Conservation (phyloP, 225 moss, liverwort and hornwort genomes). For the Physcomitrium patens region DNA sequence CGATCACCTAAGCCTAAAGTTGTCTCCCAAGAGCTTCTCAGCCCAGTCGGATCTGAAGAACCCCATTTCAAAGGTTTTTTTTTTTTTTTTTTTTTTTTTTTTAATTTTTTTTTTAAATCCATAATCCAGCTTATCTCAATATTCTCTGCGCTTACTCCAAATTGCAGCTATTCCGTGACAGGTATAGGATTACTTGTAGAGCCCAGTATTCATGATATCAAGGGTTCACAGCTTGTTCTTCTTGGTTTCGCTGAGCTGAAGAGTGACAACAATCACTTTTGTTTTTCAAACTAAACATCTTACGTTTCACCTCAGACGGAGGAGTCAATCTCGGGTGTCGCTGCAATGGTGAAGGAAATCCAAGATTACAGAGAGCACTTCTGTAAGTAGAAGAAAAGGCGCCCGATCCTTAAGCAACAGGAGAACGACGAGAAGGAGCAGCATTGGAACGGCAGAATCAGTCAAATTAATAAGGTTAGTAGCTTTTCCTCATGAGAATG, state of each 20-base stretch:
- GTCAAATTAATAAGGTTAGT: conserved; percentile 57
- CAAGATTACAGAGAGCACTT: conserved; percentile 55
- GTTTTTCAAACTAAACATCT: background rate
- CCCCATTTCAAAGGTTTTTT: conserved; percentile 45
- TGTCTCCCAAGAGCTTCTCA: conserved; percentile 38
- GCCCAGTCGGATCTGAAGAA: conserved; percentile 44
- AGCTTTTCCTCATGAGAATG: background rate
- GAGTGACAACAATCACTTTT: background rate
- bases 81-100: too few species aligned
- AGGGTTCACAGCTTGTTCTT: background rate
- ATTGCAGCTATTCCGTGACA: background rate
- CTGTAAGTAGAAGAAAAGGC: conserved; percentile 56
- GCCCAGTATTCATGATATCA: background rate
- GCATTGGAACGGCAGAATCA: conserved; percentile 60
- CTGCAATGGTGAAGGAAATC: conserved; percentile 62
- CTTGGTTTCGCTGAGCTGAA: background rate
- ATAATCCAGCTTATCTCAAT: background rate
- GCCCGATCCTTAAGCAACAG: conserved; percentile 54
- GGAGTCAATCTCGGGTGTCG: conserved; percentile 62
- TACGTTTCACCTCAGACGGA: conserved; percentile 48
- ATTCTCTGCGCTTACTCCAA: conserved; percentile 32
- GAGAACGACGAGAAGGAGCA: conserved; percentile 49
- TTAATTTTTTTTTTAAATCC: too few species aligned
- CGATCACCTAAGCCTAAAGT: conserved; percentile 46
- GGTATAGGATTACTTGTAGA: background rate